Conservation (phyloP, 768 basidiomycete species). For the Mycena indigotica region DNA sequence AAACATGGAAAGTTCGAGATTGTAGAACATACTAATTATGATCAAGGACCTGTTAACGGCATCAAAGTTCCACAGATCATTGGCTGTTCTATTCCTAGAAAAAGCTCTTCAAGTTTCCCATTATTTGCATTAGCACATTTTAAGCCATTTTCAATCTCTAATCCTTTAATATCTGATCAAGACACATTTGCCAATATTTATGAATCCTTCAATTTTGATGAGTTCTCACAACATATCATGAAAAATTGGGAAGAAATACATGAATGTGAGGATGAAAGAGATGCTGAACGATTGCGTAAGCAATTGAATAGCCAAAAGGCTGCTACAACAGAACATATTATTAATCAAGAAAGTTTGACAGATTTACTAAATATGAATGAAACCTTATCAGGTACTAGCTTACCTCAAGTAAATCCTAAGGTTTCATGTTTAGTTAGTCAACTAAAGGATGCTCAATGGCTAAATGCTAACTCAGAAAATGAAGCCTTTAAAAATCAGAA, state of each 20-base stretch:
- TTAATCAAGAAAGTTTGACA: no score
- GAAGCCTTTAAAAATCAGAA: no score
- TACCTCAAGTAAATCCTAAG: no score
- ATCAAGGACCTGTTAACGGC: not conserved
- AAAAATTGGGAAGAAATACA: constrained; percentile 36
- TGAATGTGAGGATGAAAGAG: constrained; percentile 37
- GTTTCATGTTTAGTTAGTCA: no score
- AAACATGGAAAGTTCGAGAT: constrained; percentile 15
- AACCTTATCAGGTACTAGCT: no score
- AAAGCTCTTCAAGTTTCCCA: not conserved
- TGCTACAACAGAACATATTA: not conserved
- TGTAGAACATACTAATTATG: constrained; percentile 18
- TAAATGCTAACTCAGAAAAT: no score
- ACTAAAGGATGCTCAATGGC: no score
- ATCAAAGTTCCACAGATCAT: constrained; percentile 1
- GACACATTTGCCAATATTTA: not conserved
- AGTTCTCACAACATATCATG: constrained; percentile 19
- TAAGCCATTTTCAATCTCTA: constrained; percentile 15
- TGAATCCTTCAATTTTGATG: not conserved
- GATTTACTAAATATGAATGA: not conserved
- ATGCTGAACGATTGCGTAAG: constrained; percentile 33
- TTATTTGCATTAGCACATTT: constrained; percentile 28
- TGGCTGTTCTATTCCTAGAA: not conserved
- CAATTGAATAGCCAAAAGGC: not conserved
- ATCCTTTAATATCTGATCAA: not conserved